Conservation (phyloP, 2,329 filamentous ascomycete genomes). For the Xylariales sp. region DNA sequence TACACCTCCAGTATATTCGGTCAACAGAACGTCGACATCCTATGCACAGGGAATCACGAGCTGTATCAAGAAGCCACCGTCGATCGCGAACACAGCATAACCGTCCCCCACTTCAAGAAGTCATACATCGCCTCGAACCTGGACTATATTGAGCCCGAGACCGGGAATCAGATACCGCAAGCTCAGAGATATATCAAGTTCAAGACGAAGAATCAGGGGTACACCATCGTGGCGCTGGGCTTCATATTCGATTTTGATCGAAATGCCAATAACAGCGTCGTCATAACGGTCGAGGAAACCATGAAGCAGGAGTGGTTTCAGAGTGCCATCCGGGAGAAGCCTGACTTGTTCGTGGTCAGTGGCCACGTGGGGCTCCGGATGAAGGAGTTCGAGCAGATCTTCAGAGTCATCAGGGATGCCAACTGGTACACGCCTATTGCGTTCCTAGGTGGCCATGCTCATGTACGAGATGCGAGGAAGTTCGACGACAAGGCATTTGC, state of each 20-base stretch:
- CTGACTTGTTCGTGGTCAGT: slow-evolving; percentile 87
- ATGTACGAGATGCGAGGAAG: slow-evolving; percentile 84
- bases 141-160: slow-evolving; percentile 82
- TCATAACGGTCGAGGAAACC: slow-evolving; percentile 82
- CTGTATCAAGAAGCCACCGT: slow-evolving; percentile 86
- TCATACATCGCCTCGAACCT: slow-evolving; percentile 92
- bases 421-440: slow-evolving; percentile 88
- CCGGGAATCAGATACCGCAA: slow-evolving; percentile 77
- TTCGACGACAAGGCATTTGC: slow-evolving; percentile 84
- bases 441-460: slow-evolving; percentile 91
- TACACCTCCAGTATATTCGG: slow-evolving; percentile 90
- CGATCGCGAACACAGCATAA: slow-evolving; percentile 79
- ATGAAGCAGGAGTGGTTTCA: slow-evolving; percentile 91
- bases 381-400: slow-evolving; percentile 81
- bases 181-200: slow-evolving; percentile 89
- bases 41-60: slow-evolving; percentile 94
- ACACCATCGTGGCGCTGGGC: slow-evolving; percentile 87
- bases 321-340: slow-evolving; percentile 82
- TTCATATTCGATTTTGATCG: slow-evolving; percentile 94
- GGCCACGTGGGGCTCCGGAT: slow-evolving; percentile 89
- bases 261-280: slow-evolving; percentile 90
- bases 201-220: slow-evolving; percentile 87
- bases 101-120: slow-evolving; percentile 83
- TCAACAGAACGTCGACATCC: slow-evolving; percentile 83
- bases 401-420: slow-evolving; percentile 78